Percentiles rank a stretch among this genome's conserved stretches.
Evolutionary conservation across 345 rosid genomes (phyloP).

Genomic region (Turnera subulata): DNA sequence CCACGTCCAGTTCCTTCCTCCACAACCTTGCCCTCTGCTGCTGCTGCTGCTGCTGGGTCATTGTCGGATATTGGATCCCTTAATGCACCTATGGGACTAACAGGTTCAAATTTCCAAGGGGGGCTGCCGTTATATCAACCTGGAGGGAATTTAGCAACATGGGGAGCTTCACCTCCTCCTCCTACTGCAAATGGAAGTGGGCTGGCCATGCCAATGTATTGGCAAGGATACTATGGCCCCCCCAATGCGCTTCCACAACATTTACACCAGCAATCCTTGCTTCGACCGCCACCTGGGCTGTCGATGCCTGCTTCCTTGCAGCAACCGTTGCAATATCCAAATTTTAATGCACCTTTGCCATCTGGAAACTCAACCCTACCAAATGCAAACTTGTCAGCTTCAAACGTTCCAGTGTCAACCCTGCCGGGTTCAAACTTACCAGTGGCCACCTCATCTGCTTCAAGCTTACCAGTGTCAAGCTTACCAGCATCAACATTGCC

Average conservation of each 20-base stretch:
- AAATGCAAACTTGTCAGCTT: slow-evolving; percentile 29
- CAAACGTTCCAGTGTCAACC: slow-evolving; percentile 10
- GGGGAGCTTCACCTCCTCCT: slow-evolving; percentile 70
- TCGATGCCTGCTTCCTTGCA: slow-evolving; percentile 64
- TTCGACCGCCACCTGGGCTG: slow-evolving; percentile 71
- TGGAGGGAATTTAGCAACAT: slow-evolving; percentile 70
- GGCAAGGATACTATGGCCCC: slow-evolving; percentile 84
- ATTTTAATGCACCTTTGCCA: slow-evolving; percentile 50
- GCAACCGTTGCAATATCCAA: slow-evolving; percentile 72
- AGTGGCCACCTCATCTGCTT: slow-evolving; percentile 27
- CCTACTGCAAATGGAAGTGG: slow-evolving; percentile 57
- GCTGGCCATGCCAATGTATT: slow-evolving; percentile 79
- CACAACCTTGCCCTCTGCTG: slow-evolving; percentile 54
- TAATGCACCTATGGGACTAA: slow-evolving; percentile 39
- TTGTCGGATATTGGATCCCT: slow-evolving; percentile 49
- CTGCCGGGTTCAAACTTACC: slow-evolving; percentile 46
- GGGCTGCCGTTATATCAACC: slow-evolving; percentile 80
- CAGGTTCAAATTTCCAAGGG: slow-evolving; percentile 65
- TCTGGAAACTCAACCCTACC: slow-evolving; percentile 45
- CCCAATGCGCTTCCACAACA: slow-evolving; percentile 82
- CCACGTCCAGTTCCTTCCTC: slow-evolving; percentile 56
- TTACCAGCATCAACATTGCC: slow-evolving; percentile 18
- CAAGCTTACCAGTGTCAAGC: slow-evolving; percentile 16
- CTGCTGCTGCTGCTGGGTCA: slow-evolving; percentile 48
- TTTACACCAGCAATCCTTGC: slow-evolving; percentile 76